These are phyloP conservation scores for Suillus americanus DNA, from an alignment of 768 basidiomycete genomes.

Conservation along the genomic window DNA sequence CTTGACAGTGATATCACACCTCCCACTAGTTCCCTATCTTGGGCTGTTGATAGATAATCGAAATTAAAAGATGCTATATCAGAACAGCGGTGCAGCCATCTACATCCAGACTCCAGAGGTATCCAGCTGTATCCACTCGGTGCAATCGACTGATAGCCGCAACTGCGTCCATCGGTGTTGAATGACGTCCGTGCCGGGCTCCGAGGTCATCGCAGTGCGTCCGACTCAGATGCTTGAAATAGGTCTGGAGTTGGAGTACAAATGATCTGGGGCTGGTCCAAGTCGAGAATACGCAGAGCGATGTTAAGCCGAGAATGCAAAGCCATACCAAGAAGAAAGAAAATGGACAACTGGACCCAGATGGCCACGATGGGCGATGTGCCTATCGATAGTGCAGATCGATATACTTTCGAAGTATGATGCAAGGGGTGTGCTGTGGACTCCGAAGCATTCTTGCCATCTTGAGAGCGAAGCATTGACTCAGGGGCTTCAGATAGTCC, in stretches of 20 bases:
- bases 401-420: constrained; percentile 7
- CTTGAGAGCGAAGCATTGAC: not conserved
- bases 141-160: not conserved
- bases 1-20: not conserved
- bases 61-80: constrained; percentile 8
- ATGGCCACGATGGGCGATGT: constrained; percentile 6
- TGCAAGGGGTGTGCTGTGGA: not conserved
- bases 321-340: not conserved
- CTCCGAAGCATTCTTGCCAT: not conserved
- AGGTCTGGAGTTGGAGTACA: not conserved
- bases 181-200: not conserved
- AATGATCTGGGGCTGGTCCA: not conserved
- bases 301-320: not conserved
- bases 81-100: not conserved
- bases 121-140: not conserved
- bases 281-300: not conserved
- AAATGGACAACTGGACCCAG: not conserved
- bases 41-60: constrained; percentile 8
- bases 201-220: constrained; percentile 3
- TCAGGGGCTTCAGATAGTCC: not conserved
- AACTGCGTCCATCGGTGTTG: not conserved
- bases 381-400: constrained; percentile 11
- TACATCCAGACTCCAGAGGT: not conserved
- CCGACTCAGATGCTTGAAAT: not conserved
- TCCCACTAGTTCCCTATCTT: constrained; percentile 2